Evolutionary conservation across 345 rosid genomes (phyloP).

Genomic region (Pistacia integerrima): DNA sequence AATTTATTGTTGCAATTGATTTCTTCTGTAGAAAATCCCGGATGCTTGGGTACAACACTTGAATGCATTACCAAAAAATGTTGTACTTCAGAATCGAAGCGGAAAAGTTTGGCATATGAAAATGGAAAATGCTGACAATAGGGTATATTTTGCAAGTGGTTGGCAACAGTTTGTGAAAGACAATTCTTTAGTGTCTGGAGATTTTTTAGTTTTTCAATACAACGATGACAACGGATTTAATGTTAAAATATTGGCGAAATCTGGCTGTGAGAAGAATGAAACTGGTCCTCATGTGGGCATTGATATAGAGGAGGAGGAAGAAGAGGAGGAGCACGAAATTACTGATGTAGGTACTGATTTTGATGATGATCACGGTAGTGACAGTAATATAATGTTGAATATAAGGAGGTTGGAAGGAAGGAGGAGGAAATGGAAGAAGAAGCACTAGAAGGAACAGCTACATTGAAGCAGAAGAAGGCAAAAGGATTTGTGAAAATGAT

Average conservation of each 20-base stretch:
- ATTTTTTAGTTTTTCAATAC: too few relatives aligned
- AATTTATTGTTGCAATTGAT: not conserved
- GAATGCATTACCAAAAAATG: not conserved
- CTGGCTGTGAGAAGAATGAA: not conserved
- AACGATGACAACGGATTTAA: not conserved
- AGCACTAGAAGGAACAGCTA: too few relatives aligned
- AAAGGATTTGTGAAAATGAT: too few relatives aligned
- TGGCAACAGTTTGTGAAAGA: too few relatives aligned
- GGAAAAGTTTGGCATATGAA: slow-evolving; percentile 17
- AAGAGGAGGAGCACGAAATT: not conserved
- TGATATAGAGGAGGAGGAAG: not conserved
- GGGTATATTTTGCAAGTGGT: not conserved
- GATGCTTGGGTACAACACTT: not conserved
- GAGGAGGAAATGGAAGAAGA: too few relatives aligned
- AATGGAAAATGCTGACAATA: not conserved
- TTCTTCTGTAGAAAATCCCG: slow-evolving; percentile 14
- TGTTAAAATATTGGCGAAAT: slow-evolving; percentile 3
- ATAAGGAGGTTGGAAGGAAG: too few relatives aligned
- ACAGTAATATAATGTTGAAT: not conserved
- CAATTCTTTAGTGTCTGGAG: too few relatives aligned
- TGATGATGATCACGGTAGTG: not conserved
- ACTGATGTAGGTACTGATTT: not conserved
- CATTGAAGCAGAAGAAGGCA: too few relatives aligned
- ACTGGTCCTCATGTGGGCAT: not conserved
- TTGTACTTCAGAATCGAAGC: not conserved